Evolutionary conservation across 495 filamentous ascomycete species (phyloP).

Genomic region (Penicillium bovifimosum): DNA sequence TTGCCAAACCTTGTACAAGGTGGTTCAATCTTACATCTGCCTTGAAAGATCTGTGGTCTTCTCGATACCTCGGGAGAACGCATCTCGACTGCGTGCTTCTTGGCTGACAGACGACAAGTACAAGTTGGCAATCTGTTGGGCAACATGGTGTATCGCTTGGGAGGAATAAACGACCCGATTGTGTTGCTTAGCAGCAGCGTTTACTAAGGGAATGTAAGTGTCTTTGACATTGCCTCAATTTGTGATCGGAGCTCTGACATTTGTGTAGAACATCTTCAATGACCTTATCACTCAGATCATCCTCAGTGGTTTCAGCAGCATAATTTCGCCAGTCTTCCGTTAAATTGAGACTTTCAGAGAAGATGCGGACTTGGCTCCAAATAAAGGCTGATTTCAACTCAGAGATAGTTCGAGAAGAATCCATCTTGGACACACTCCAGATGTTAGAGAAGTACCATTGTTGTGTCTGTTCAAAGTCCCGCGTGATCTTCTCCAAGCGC

Average conservation of each 20-base stretch:
- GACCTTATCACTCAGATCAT: conserved; percentile 45
- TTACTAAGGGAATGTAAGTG: conserved; percentile 43
- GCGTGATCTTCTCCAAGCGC: conserved; percentile 6
- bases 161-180: conserved; percentile 65
- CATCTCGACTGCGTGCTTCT: conserved; percentile 39
- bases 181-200: conserved; percentile 63
- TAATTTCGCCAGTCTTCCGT: conserved; percentile 53
- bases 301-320: conserved; percentile 38
- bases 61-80: conserved; percentile 32
- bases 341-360: conserved; percentile 51
- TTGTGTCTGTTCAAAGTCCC: background rate
- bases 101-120: conserved; percentile 53
- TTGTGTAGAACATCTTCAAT: conserved; percentile 53
- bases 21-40: conserved; percentile 31
- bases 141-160: conserved; percentile 71
- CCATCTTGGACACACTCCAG: conserved; percentile 30
- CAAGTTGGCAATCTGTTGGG: conserved; percentile 71
- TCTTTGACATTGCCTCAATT: background rate
- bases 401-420: conserved; percentile 47
- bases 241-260: conserved; percentile 22
- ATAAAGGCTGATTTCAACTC: conserved; percentile 62
- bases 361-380: conserved; percentile 54
- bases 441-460: background rate
- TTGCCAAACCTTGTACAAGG: background rate
- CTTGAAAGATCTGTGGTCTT: conserved; percentile 43